Conservation (phyloP, 352 stramenopile species). For the Phytopythium ostracodes region DNA sequence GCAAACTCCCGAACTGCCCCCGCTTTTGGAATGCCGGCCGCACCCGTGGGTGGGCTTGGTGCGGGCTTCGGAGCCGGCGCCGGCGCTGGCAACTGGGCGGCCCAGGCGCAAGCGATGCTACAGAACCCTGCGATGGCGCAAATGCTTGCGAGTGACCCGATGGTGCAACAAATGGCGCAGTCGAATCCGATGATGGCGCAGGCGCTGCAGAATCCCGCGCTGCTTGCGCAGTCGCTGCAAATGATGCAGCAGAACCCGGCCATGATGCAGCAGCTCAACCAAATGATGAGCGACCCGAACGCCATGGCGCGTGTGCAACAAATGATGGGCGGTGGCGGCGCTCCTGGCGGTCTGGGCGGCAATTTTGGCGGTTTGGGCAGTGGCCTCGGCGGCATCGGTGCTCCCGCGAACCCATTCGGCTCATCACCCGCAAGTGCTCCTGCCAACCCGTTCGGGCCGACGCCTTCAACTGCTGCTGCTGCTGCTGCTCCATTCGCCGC, state of each 20-base stretch:
- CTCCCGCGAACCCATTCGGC: constrained; percentile 44
- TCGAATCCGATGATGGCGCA: constrained; percentile 77
- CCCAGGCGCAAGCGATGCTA: constrained; percentile 60
- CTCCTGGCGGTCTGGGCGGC: constrained; percentile 8
- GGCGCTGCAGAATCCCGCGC: constrained; percentile 66
- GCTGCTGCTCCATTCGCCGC: constrained; percentile 6
- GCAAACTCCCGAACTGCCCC: constrained; percentile 11
- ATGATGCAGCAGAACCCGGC: constrained; percentile 69
- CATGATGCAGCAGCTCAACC: constrained; percentile 79
- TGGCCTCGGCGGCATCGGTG: constrained; percentile 16
- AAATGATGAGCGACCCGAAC: constrained; percentile 78
- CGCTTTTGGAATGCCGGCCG: constrained; percentile 8
- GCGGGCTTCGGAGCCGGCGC: constrained; percentile 9
- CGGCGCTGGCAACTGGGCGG: constrained; percentile 30
- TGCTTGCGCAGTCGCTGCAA: constrained; percentile 65
- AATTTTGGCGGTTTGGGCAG: constrained; percentile 13
- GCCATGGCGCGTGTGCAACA: constrained; percentile 72
- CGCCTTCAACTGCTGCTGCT: neutral
- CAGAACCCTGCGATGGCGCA: constrained; percentile 75
- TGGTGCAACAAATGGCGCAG: constrained; percentile 79
- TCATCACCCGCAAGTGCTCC: constrained; percentile 5
- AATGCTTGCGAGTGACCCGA: constrained; percentile 59
- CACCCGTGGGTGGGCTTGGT: constrained; percentile 13
- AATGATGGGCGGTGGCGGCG: constrained; percentile 43
- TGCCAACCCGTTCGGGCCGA: constrained; percentile 16